These are phyloP conservation scores for Amanita phalloides DNA, from an alignment of 768 basidiomycete species.

Conservation along the genomic window DNA sequence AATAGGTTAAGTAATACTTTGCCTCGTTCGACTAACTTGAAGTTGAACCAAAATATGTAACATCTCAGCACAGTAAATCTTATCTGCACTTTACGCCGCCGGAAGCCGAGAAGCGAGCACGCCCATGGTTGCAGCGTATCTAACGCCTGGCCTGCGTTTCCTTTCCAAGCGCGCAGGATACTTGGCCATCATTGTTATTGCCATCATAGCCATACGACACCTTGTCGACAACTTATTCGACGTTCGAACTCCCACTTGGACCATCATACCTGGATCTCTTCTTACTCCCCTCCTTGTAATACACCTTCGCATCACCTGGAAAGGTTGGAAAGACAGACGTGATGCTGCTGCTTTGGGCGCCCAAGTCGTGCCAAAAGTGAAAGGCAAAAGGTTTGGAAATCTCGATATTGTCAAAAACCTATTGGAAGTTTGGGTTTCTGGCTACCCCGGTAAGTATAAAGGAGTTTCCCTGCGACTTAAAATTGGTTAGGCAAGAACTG, in stretches of 20 bases:
- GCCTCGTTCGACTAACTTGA: too few relatives aligned
- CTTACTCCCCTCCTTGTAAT: conserved; percentile 23
- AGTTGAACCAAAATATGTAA: too few relatives aligned
- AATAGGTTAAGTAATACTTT: too few relatives aligned
- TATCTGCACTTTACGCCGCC: too few relatives aligned
- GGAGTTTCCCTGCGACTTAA: background rate
- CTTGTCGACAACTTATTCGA: conserved; percentile 9
- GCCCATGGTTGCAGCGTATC: background rate
- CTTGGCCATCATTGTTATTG: conserved; percentile 6
- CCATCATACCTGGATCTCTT: conserved; percentile 18
- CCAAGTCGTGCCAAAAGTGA: conserved; percentile 25
- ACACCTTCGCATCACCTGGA: conserved; percentile 18
- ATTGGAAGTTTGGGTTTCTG: conserved; percentile 26
- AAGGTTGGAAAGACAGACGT: conserved; percentile 19
- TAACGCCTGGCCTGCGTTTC: conserved; percentile 1
- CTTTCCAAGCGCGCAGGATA: background rate
- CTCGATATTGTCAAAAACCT: conserved; percentile 28
- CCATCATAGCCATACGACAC: conserved; percentile 10
- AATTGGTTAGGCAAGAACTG: background rate
- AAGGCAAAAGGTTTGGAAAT: conserved; percentile 33
- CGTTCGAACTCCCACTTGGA: conserved; percentile 25
- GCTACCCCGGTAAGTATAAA: conserved; percentile 35
- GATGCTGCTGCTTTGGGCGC: conserved; percentile 36
- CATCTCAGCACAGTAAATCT: too few relatives aligned
- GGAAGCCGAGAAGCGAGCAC: too few relatives aligned